Percentiles rank a stretch among this genome's conserved stretches.
These are phyloP conservation scores for Wallacemonas sp. DNA, from an alignment of 208 protist genomes.

Conservation along the genomic window DNA sequence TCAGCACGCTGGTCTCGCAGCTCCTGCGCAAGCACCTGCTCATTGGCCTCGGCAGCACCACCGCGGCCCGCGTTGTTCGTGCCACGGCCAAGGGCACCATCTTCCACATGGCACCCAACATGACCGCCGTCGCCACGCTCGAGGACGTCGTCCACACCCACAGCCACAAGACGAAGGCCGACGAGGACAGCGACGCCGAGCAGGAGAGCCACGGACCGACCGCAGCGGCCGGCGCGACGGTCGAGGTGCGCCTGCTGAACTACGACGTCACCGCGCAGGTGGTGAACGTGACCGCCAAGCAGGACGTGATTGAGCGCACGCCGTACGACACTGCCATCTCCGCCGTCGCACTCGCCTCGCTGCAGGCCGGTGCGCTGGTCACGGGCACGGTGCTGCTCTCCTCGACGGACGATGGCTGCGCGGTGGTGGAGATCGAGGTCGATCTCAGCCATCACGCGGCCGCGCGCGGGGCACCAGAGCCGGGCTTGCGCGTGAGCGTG, in stretches of 20 bases:
- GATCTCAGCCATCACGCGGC: background rate
- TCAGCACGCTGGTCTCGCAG: slow-evolving; percentile 48
- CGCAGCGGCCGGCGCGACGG: slow-evolving; percentile 8
- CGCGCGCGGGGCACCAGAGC: slow-evolving; percentile 1
- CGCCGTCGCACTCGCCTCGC: slow-evolving; percentile 30
- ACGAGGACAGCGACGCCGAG: background rate
- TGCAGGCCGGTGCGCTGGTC: slow-evolving; percentile 48
- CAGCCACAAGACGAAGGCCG: too few species aligned
- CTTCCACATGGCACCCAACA: slow-evolving; percentile 45
- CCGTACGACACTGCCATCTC: slow-evolving; percentile 54
- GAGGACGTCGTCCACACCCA: slow-evolving; percentile 41
- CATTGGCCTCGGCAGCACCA: slow-evolving; percentile 76
- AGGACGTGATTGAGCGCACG: slow-evolving; percentile 68
- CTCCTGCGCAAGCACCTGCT: slow-evolving; percentile 86
- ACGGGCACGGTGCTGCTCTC: slow-evolving; percentile 67
- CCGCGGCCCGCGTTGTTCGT: slow-evolving; percentile 56
- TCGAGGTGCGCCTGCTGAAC: slow-evolving; percentile 84
- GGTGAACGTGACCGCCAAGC: slow-evolving; percentile 69
- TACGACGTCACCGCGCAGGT: slow-evolving; percentile 73
- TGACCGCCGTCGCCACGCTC: slow-evolving; percentile 70
- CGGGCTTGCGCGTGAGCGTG: slow-evolving; percentile 35
- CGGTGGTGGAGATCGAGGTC: slow-evolving; percentile 67
- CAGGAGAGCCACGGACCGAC: background rate
- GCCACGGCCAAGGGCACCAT: slow-evolving; percentile 61
- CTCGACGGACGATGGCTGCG: slow-evolving; percentile 80